Evolutionary conservation across 139 green algal genomes (phyloP), one percentile per base, ranked within the genome.

Genomic region (Haematococcus lacustris): DNA sequence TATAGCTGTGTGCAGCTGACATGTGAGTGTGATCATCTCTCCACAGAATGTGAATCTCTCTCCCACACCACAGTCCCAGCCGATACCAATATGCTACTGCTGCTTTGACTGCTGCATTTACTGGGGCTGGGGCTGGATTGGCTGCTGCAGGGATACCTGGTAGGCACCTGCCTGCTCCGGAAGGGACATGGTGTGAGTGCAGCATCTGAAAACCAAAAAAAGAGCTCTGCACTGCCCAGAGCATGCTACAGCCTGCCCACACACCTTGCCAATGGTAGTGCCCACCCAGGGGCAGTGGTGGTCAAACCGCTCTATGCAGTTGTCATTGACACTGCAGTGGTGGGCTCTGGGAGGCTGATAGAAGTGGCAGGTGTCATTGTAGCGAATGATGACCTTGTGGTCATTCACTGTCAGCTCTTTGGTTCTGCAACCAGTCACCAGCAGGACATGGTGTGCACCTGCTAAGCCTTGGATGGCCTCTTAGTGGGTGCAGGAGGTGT

Each of bases 251-350:
- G 33, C 4, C 38, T 3, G 33, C 38, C 43, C 39, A 6, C 74
- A 51, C 74, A 92, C 88, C 88, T 88, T 74, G 43, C 93, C 92
- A 57, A 97, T 88, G 64, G 89, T 96, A 30, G 86, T 94, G 68
- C 95, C 95, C 23, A 98, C 94, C 95, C 95, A 99, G 32, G 95
- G 95, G 80, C 95, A 99, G 78, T 98, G 93, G 83, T 99, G 95
- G 85, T 99, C 95, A 76, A 99, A 98, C 39, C 89, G 89, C 81
- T 97, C 87, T 23, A 98, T 93, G 82, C 95, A 99, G 86, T 98
- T 97, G 87, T 99, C 93, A 73, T 93, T 97, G 26, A 98, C 91
- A 23, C 84, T 91, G 77, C 95, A 99, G 87, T 99, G 95, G 73
- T 90, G 91, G 60, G 88, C 92, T 26, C 95, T 86, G 3, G 95